Evolutionary conservation across 495 filamentous ascomycete species (phyloP).

Genomic region (Penicillium arizonense): DNA sequence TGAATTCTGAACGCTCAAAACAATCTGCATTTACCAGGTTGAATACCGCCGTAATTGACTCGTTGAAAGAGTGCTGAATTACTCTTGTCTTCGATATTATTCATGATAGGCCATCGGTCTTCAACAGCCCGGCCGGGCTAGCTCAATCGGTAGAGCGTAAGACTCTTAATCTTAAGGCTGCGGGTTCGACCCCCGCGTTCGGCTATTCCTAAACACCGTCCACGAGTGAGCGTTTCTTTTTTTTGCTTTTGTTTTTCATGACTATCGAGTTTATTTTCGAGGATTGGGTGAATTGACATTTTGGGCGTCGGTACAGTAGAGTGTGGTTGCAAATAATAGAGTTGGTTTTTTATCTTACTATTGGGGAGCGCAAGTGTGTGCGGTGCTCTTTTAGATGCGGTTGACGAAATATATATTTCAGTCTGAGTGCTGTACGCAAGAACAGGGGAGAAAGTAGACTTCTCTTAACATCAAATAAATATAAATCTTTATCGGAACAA

Average conservation of each 20-base stretch:
- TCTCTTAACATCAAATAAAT: not conserved
- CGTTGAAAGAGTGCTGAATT: too few relatives aligned
- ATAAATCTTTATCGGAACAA: not conserved
- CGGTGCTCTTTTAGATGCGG: too few relatives aligned
- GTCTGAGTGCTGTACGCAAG: too few relatives aligned
- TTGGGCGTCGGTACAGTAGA: too few relatives aligned
- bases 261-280: not conserved
- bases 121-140: constrained; percentile 42
- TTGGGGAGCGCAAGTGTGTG: too few relatives aligned
- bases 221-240: constrained; percentile 13
- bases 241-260: not conserved
- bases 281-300: not conserved
- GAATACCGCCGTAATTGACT: too few relatives aligned
- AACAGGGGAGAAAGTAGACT: too few relatives aligned
- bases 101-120: not conserved
- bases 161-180: constrained; percentile 62
- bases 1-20: too few relatives aligned
- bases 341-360: too few relatives aligned
- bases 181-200: constrained; percentile 58
- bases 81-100: not conserved
- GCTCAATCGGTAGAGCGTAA: constrained; percentile 61
- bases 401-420: too few relatives aligned
- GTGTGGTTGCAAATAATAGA: too few relatives aligned
- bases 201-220: constrained; percentile 37
- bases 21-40: too few relatives aligned